Base-by-base conservation (phyloP, 805 yeast genomes). In the Myxozyma lipomycoides region DNA sequence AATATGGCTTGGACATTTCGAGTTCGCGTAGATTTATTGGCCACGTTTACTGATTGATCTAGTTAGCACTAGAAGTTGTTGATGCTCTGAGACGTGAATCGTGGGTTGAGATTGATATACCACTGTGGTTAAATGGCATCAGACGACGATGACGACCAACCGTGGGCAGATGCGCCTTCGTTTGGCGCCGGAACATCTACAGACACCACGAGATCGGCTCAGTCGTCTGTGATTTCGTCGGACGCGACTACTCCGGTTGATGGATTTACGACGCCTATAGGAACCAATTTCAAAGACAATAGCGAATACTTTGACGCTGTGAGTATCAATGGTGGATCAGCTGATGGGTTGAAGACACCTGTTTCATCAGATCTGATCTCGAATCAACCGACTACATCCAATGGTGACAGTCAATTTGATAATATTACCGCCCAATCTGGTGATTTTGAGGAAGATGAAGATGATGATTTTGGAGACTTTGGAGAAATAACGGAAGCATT, bases 391-490 rank as follows among this genome's bases (percentile, higher is more conserved):
- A n/a, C 12, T 9, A 39, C 34, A 26, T 28, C 43, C 24, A 38
- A 22, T 15, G 50, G 25, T 6, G 48, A 26, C 15, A 43, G 25
- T 30, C 35, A 34, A 4, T 36, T 19, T 7, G 43, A 35, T 21
- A 48, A 42, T 17, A n/a, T 21, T 10, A n/a, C n/a, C n/a, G n/a
- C n/a, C n/a, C n/a, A n/a, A n/a, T n/a, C n/a, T n/a, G n/a, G n/a
- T n/a, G n/a, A n/a, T n/a, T n/a, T n/a, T n/a, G 38, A 35, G 9
- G 38, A 35, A 15, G 50, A 46, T 15, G 39, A 32, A 9, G 50
- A 46, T 30, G 50, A 55, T 30, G 59, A 55, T 35, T 55, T 55
- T 48, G 59, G 59, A 15, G 59, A 55, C 36, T 55, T 55, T 45
- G 59, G 51, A 3, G 59, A 55, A 22, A 49, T 35, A 2, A 43